Evolutionary conservation across 2,329 filamentous ascomycete genomes (phyloP), one percentile per base, ranked within the genome.

Genomic region (Lecanicillium sp.): DNA sequence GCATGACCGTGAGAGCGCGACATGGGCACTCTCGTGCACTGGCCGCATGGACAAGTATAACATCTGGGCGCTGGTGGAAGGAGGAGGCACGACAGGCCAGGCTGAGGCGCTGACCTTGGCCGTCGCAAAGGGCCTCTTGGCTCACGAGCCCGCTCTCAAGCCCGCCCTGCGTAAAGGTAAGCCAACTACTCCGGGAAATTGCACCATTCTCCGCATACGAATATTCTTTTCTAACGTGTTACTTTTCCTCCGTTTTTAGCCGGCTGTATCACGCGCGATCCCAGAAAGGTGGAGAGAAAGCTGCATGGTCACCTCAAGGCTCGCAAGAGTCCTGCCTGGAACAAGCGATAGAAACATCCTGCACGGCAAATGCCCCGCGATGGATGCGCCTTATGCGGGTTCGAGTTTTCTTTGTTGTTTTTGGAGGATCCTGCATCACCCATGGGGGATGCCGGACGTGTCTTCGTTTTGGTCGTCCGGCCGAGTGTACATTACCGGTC

Each of bases 311-410:
- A 89, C 62, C 70, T 95, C 72, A 98, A 98, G 79, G 91, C 93
- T 50, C 87, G 93, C 71, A 98, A 98, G 83, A 94, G 86, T 82
- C 91, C 91, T 52, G 80, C 93, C 60, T 98, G 94, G 93, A 90
- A 97, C 77, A 97, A 96, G 82, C 72, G 78, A 71, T 82, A 75
- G 24, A 35, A 24, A 12, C 35, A 6, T 29, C 7, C 26, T 29
- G 26, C 12, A 10, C 43, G 35, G 43, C 24, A 30, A 12, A 26
- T 10, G 8, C 19, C n/a, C 27, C 4, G 14, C 26, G 8, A 23
- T 21, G n/a, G 14, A 37, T 26, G 5, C 36, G 20, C 14, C 14
- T 32, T n/a, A 24, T 9, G 27, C 6, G n/a, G 11, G 6, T 10
- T n/a, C 17, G 8, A 19, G 44, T 19, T 14, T 4, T 20, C 2